Evolutionary conservation across 345 rosid genomes (phyloP).

Genomic region (Populus davidiana): DNA sequence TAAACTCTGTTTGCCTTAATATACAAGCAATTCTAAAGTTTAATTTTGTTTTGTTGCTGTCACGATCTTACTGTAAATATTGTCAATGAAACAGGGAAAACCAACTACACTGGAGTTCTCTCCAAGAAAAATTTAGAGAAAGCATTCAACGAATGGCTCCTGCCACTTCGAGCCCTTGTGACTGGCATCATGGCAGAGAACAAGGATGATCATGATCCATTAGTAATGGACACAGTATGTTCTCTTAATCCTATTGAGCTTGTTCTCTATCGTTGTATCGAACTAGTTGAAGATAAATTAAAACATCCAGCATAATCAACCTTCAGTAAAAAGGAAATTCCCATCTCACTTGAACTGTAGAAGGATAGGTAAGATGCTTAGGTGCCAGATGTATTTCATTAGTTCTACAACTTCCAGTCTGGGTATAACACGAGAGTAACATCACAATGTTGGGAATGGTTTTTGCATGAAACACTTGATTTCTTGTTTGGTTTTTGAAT

Average conservation of each 20-base stretch:
- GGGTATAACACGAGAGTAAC: neutral
- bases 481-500: neutral
- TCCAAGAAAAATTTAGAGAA: constrained; percentile 54
- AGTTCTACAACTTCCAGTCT: neutral
- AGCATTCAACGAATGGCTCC: constrained; percentile 73
- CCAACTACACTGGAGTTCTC: constrained; percentile 44
- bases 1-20: neutral
- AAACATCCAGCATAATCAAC: constrained; percentile 11
- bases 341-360: neutral
- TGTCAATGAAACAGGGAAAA: constrained; percentile 40
- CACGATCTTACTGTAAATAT: neutral
- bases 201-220: constrained; percentile 38
- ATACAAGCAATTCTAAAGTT: neutral
- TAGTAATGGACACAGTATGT: constrained; percentile 30
- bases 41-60: too few species aligned
- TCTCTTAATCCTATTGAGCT: constrained; percentile 61
- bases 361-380: neutral
- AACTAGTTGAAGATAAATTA: constrained; percentile 73
- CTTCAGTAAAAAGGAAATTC: neutral
- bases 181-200: constrained; percentile 44
- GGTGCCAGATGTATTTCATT: neutral
- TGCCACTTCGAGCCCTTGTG: constrained; percentile 70
- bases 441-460: neutral
- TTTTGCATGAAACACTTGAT: neutral
- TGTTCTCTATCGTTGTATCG: constrained; percentile 78